phyloP scores from a whole-genome alignment of 1,139 yeast species.

The Pichia sp. region DNA sequence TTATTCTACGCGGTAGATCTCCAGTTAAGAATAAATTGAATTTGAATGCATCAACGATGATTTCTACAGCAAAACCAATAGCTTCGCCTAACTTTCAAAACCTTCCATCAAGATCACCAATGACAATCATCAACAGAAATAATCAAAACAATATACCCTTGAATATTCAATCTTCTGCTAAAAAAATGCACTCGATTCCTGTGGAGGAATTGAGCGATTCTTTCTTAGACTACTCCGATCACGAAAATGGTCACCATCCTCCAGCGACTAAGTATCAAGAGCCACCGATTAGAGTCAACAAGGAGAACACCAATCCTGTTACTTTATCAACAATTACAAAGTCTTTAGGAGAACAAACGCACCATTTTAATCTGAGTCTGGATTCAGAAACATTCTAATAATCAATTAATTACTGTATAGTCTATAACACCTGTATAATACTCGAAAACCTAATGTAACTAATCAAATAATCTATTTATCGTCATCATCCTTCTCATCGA shows the following conservation, averaged over 20 bases:
- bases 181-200: constrained; percentile 9
- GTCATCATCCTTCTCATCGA: constrained; percentile 39
- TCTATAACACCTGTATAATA: not conserved
- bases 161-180: not conserved
- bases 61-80: not conserved
- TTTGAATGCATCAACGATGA: constrained; percentile 11
- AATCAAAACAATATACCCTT: constrained; percentile 2
- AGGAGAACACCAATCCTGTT: not conserved
- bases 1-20: constrained; percentile 30
- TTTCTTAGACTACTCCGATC: constrained; percentile 28
- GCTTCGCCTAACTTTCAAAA: not conserved
- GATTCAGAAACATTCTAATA: constrained; percentile 27
- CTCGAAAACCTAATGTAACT: too few relatives aligned
- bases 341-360: not conserved
- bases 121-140: constrained; percentile 1
- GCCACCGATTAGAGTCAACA: not conserved
- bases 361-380: constrained; percentile 21
- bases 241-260: constrained; percentile 13
- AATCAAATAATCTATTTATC: too few relatives aligned
- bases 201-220: constrained; percentile 30
- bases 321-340: constrained; percentile 4
- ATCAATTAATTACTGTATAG: too few relatives aligned
- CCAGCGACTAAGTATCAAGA: not conserved
- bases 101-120: constrained; percentile 6
- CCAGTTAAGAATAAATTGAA: constrained; percentile 21